These are phyloP conservation scores for Arthromyces matolae DNA, from an alignment of 768 basidiomycete genomes.

Conservation along the genomic window DNA sequence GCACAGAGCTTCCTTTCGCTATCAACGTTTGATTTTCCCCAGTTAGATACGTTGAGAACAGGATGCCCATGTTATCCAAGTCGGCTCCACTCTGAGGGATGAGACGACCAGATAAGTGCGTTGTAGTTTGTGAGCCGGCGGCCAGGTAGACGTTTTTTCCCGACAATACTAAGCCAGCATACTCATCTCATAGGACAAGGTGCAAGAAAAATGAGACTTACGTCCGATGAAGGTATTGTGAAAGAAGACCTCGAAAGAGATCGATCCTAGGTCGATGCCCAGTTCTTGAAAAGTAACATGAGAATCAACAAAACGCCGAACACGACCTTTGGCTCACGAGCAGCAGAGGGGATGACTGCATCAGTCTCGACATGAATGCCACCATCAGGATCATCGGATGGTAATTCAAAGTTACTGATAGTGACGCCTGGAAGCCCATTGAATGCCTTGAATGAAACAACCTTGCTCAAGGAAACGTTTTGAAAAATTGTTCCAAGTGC, in stretches of 20 bases:
- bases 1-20: conserved; percentile 57
- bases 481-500: conserved; percentile 72
- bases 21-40: conserved; percentile 60
- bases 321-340: conserved; percentile 44
- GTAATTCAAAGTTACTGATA: conserved; percentile 68
- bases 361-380: conserved; percentile 71
- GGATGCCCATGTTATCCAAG: conserved; percentile 49
- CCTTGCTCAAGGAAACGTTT: conserved; percentile 56
- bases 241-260: conserved; percentile 61
- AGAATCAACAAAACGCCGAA: conserved; percentile 3
- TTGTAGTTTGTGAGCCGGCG: conserved; percentile 41
- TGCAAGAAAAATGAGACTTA: conserved; percentile 30
- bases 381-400: conserved; percentile 62
- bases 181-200: background rate
- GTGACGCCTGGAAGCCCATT: conserved; percentile 67
- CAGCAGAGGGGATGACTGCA: conserved; percentile 58
- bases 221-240: conserved; percentile 55
- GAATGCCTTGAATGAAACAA: conserved; percentile 64
- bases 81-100: conserved; percentile 55
- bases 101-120: conserved; percentile 62
- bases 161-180: conserved; percentile 41
- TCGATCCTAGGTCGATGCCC: conserved; percentile 65
- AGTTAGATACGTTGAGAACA: conserved; percentile 66
- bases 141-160: conserved; percentile 47
- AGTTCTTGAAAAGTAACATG: conserved; percentile 41